Evolutionary conservation across 352 stramenopile species (phyloP).

Genomic region (Phytophthora cactorum): DNA sequence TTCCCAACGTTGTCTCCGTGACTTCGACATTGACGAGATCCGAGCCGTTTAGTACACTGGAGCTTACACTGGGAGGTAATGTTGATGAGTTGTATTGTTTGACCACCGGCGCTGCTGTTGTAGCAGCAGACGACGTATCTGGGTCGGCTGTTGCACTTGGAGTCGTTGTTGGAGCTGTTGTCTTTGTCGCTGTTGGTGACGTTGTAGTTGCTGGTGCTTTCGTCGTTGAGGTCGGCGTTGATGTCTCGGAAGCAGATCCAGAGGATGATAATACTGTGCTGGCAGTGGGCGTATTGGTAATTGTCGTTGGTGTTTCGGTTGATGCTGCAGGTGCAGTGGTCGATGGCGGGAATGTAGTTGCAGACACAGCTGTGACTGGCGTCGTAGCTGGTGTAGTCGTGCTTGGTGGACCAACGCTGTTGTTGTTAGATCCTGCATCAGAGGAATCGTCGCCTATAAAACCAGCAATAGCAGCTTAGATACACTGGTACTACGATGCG

Average conservation of each 20-base stretch:
- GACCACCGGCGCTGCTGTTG: slow-evolving; percentile 14
- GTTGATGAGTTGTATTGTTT: slow-evolving; percentile 47
- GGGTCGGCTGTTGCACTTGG: not conserved
- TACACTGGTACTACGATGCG: not conserved
- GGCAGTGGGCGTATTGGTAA: slow-evolving; percentile 1
- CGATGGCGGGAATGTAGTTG: slow-evolving; percentile 6
- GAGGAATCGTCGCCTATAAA: slow-evolving; percentile 6
- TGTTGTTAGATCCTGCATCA: slow-evolving; percentile 7
- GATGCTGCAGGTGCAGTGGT: slow-evolving; percentile 9
- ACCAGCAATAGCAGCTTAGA: not conserved
- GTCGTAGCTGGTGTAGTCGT: slow-evolving; percentile 2
- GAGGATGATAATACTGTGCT: not conserved
- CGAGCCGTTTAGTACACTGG: slow-evolving; percentile 42
- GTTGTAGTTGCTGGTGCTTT: slow-evolving; percentile 1
- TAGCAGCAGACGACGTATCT: not conserved
- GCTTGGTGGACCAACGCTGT: not conserved
- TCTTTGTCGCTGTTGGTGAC: slow-evolving; percentile 1
- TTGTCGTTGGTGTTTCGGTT: slow-evolving; percentile 1
- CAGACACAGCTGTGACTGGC: not conserved
- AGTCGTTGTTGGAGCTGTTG: not conserved
- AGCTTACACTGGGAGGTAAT: slow-evolving; percentile 34
- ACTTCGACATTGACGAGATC: slow-evolving; percentile 47
- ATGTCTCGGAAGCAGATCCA: slow-evolving; percentile 2
- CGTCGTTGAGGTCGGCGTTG: slow-evolving; percentile 5
- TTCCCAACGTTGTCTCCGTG: slow-evolving; percentile 29